Conservation (phyloP, 169 alveolate species). For the Babesia ovata region DNA sequence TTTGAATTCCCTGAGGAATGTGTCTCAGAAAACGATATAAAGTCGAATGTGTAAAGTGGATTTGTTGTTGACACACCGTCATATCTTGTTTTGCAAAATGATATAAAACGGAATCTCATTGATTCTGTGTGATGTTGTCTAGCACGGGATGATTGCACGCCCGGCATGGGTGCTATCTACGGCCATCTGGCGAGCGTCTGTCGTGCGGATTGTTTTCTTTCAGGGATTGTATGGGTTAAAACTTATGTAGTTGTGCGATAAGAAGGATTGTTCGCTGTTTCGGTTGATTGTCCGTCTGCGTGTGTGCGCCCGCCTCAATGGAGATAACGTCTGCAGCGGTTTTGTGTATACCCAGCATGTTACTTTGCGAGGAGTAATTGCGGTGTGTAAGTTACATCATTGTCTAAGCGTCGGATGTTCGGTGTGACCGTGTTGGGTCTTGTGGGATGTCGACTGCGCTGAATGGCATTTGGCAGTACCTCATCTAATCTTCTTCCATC, state of each 20-base stretch:
- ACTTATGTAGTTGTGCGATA: background rate
- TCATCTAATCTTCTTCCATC: too few relatives aligned
- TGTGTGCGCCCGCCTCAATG: too few relatives aligned
- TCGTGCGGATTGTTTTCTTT: background rate
- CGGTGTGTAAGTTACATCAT: background rate
- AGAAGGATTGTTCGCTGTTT: background rate
- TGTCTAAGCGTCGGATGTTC: background rate
- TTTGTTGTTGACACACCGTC: background rate
- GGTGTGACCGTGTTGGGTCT: background rate
- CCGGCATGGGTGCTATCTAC: background rate
- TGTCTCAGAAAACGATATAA: background rate
- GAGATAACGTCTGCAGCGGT: too few relatives aligned
- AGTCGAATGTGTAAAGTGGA: background rate
- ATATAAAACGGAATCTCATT: background rate
- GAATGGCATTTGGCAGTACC: too few relatives aligned
- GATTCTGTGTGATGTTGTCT: background rate
- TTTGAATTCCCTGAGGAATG: background rate
- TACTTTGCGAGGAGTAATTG: background rate
- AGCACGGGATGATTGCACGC: background rate
- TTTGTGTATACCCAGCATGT: too few relatives aligned
- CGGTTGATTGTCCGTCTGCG: too few relatives aligned
- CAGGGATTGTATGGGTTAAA: background rate
- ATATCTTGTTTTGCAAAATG: background rate
- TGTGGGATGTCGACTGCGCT: background rate
- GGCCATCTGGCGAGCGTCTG: background rate